Conservation (phyloP, 2,329 filamentous ascomycete genomes). For the Chaetomium sp. region DNA sequence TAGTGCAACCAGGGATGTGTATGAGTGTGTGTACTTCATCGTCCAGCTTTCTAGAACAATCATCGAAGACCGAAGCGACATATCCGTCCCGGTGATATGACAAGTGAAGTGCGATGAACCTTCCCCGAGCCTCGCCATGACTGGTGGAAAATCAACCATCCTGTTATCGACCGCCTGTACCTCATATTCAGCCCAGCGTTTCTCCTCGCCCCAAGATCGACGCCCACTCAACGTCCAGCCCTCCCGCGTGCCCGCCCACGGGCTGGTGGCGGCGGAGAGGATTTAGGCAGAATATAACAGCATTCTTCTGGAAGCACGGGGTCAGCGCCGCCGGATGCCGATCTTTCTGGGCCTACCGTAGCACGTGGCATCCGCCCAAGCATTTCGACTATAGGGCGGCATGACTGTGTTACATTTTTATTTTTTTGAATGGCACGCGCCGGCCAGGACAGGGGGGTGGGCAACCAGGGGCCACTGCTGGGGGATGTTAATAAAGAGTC, state of each 20-base stretch:
- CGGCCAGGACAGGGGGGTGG: background rate
- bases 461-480: background rate
- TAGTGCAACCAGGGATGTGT: background rate
- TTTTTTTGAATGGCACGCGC: background rate
- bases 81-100: background rate
- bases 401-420: background rate
- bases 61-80: background rate
- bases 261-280: background rate
- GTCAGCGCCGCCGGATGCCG: background rate
- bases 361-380: conserved; percentile 4
- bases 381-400: background rate
- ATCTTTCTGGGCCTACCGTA: background rate
- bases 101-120: background rate
- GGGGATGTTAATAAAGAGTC: background rate
- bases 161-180: background rate
- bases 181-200: background rate
- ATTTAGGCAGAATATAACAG: conserved; percentile 10
- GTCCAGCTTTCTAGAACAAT: background rate
- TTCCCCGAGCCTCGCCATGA: background rate
- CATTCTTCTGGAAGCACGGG: background rate
- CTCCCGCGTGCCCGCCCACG: no score
- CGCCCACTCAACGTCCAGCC: background rate
- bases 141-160: background rate
- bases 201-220: background rate
- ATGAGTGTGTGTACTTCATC: background rate